Conservation (phyloP, 768 basidiomycete genomes). For the Leccinum fibrillosum region DNA sequence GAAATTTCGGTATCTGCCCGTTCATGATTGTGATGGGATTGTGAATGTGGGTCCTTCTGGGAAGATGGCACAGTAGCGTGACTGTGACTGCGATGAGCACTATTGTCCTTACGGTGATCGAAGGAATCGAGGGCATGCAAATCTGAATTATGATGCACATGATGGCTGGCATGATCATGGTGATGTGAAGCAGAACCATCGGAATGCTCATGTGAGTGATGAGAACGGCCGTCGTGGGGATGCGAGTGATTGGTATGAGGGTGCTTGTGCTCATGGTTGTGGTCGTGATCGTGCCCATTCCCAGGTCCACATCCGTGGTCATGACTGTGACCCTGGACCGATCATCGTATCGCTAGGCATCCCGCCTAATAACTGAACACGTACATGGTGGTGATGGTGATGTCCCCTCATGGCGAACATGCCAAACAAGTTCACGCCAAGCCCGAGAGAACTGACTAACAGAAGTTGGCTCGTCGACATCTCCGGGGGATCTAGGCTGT, state of each 20-base stretch:
- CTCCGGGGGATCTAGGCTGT: constrained; percentile 88
- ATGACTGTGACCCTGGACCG: constrained; percentile 18
- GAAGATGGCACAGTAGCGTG: constrained; percentile 12
- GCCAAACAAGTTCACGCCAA: constrained; percentile 94
- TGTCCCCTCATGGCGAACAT: constrained; percentile 99
- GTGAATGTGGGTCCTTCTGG: constrained; percentile 26
- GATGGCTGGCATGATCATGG: constrained; percentile 17
- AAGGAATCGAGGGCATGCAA: constrained; percentile 8
- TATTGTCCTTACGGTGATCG: constrained; percentile 8
- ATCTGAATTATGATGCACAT: constrained; percentile 19
- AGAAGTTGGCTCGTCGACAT: constrained; percentile 96
- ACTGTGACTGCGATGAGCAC: constrained; percentile 15
- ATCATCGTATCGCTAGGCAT: neutral
- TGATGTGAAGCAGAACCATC: constrained; percentile 12
- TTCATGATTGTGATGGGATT: constrained; percentile 21
- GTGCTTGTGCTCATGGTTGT: constrained; percentile 28
- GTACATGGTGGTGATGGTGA: constrained; percentile 71
- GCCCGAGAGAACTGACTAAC: constrained; percentile 82
- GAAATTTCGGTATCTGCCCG: constrained; percentile 23
- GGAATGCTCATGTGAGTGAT: constrained; percentile 15
- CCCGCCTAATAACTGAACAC: constrained; percentile 16
- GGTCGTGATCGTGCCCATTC: constrained; percentile 8
- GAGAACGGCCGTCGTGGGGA: constrained; percentile 29
- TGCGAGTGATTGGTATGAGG: constrained; percentile 35
- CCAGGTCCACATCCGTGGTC: constrained; percentile 15